A percentile compares a stretch with the other conserved stretches of the same genome.
Conservation (phyloP, 805 yeast species). For the Metschnikowia gelsemii region DNA sequence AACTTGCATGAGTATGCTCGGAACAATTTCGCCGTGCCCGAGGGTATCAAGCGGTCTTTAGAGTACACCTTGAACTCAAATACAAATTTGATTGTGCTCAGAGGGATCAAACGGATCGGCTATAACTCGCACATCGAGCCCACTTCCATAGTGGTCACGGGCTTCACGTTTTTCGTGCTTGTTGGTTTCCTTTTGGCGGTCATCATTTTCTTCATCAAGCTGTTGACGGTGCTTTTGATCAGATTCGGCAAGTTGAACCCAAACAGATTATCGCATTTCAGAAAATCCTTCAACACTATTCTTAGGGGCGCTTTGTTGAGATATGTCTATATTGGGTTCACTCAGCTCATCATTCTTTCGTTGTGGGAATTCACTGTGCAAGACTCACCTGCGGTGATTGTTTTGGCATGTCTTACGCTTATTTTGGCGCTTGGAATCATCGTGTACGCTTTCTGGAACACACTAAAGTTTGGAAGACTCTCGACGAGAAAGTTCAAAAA, state of each 20-base stretch:
- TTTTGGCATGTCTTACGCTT: constrained; percentile 71
- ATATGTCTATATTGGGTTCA: constrained; percentile 80
- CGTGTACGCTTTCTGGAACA: constrained; percentile 65
- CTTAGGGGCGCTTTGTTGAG: constrained; percentile 79
- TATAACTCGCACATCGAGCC: constrained; percentile 74
- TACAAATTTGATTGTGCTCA: constrained; percentile 57
- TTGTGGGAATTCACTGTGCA: constrained; percentile 81
- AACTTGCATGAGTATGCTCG: constrained; percentile 24
- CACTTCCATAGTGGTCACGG: constrained; percentile 80
- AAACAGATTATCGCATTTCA: constrained; percentile 47
- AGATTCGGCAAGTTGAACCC: constrained; percentile 52
- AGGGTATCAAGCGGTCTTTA: constrained; percentile 27
- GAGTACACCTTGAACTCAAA: constrained; percentile 50
- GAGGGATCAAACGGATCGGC: constrained; percentile 88
- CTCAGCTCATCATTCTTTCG: constrained; percentile 75
- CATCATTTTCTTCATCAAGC: constrained; percentile 54
- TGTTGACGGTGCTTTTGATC: constrained; percentile 46
- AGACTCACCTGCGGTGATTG: constrained; percentile 88
- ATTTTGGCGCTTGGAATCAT: constrained; percentile 59
- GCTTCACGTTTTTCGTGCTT: constrained; percentile 80
- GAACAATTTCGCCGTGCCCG: constrained; percentile 11
- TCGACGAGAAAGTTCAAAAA: constrained; percentile 65
- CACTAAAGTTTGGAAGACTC: constrained; percentile 56
- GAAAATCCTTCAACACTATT: constrained; percentile 55
- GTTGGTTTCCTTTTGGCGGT: constrained; percentile 72